Conservation (phyloP, 2,329 filamentous ascomycete genomes). For the Pseudogymnoascus verrucosus region DNA sequence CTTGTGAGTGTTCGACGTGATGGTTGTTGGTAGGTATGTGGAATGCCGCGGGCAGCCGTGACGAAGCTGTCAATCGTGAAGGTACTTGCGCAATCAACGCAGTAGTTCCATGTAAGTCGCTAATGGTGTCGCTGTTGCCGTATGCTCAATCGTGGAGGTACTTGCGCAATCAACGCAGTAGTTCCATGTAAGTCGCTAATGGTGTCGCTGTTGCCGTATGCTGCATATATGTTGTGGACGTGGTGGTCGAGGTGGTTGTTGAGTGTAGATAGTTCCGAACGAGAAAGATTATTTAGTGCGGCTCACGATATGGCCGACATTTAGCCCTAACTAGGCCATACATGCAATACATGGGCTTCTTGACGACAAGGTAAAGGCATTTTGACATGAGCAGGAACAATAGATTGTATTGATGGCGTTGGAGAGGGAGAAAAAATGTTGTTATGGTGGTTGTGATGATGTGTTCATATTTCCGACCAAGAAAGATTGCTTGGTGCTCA, state of each 20-base stretch:
- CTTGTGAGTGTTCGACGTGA: not conserved
- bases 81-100: not conserved
- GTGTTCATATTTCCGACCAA: not conserved
- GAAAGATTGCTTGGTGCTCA: not conserved
- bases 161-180: not conserved
- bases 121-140: not conserved
- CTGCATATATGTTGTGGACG: not conserved
- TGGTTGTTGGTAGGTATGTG: not conserved
- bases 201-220: not conserved
- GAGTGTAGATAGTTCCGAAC: not conserved
- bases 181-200: not conserved
- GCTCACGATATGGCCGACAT: no score
- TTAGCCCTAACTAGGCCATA: not conserved
- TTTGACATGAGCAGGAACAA: not conserved
- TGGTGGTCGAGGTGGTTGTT: not conserved
- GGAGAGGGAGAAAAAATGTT: no score
- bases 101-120: not conserved
- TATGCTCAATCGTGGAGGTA: not conserved
- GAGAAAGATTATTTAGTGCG: no score
- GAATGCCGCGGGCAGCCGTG: not conserved
- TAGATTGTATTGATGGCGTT: no score
- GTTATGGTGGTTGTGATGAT: no score
- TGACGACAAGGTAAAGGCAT: not conserved
- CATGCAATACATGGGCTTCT: not conserved
- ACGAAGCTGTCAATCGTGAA: not conserved